Evolutionary conservation across 139 green algal genomes (phyloP).

Genomic region (Chlorella vulgaris): DNA sequence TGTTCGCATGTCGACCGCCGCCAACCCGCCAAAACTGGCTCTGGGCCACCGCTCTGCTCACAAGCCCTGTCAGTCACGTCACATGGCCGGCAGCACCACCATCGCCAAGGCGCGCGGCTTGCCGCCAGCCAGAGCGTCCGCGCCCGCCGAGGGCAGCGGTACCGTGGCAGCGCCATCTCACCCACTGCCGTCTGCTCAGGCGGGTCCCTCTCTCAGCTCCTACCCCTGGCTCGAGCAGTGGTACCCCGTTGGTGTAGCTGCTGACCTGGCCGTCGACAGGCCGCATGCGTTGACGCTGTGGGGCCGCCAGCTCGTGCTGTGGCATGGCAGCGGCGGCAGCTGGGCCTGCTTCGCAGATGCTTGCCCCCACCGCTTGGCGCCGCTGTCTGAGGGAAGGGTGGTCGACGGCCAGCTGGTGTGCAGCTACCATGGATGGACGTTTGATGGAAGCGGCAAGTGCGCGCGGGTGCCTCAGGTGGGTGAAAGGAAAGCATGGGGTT

Average conservation of each 20-base stretch:
- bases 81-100: neutral
- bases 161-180: too few species aligned
- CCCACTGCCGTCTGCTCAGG: too few species aligned
- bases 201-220: too few species aligned
- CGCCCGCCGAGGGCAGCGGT: too few species aligned
- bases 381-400: slow-evolving; percentile 19
- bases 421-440: slow-evolving; percentile 17
- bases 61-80: neutral
- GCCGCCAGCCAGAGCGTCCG: neutral
- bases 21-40: too few species aligned
- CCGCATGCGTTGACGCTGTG: neutral
- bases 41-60: too few species aligned
- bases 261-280: neutral
- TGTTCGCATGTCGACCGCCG: too few species aligned
- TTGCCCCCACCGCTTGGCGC: slow-evolving; percentile 30
- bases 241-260: neutral
- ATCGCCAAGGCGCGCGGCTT: neutral
- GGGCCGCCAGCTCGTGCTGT: slow-evolving; percentile 10
- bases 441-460: neutral
- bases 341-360: slow-evolving; percentile 30
- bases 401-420: too few species aligned
- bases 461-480: slow-evolving; percentile 19
- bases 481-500: neutral
- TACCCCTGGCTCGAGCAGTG: too few species aligned
- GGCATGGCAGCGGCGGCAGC: neutral